Percentiles rank a stretch among this genome's conserved stretches.
Conservation (phyloP, 495 filamentous ascomycete species). For the Penicillium turbatum region DNA sequence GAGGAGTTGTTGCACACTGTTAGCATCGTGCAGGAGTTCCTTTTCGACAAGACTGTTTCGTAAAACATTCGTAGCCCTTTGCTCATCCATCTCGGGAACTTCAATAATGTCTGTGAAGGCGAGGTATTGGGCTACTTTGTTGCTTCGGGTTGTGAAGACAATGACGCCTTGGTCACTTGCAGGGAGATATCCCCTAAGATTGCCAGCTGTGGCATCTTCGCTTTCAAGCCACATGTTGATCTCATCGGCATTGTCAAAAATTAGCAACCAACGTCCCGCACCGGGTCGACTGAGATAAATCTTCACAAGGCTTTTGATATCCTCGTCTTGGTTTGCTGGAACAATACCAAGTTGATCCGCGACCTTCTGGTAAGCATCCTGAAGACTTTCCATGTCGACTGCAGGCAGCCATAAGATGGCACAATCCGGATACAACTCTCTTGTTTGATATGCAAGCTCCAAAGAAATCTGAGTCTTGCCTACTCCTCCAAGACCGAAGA, state of each 20-base stretch:
- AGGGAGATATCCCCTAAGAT: slow-evolving; percentile 23
- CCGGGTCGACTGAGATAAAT: slow-evolving; percentile 22
- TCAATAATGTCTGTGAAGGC: slow-evolving; percentile 18
- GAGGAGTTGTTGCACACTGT: slow-evolving; percentile 18
- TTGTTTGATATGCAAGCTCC: slow-evolving; percentile 39
- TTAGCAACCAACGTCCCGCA: slow-evolving; percentile 34
- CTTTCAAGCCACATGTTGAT: slow-evolving; percentile 25
- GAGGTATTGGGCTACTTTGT: slow-evolving; percentile 21
- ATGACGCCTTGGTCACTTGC: slow-evolving; percentile 26
- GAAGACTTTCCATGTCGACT: slow-evolving; percentile 33
- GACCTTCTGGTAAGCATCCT: slow-evolving; percentile 45
- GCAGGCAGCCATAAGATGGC: slow-evolving; percentile 51
- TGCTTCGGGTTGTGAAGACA: slow-evolving; percentile 38
- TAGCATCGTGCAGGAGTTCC: slow-evolving; percentile 13
- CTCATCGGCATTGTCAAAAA: slow-evolving; percentile 43
- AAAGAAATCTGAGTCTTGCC: slow-evolving; percentile 53
- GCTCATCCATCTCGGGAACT: slow-evolving; percentile 27
- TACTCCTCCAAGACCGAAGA: slow-evolving; percentile 45
- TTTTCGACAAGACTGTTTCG: slow-evolving; percentile 26
- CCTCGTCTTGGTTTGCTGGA: not conserved
- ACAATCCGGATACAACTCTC: slow-evolving; percentile 32
- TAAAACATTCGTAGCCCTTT: slow-evolving; percentile 14
- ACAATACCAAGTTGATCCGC: slow-evolving; percentile 21
- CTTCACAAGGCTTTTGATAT: slow-evolving; percentile 22
- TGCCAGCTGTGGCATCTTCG: not conserved